Evolutionary conservation across 31 red algal species (phyloP).

Genomic region (Odonthalia washingtoniensis): DNA sequence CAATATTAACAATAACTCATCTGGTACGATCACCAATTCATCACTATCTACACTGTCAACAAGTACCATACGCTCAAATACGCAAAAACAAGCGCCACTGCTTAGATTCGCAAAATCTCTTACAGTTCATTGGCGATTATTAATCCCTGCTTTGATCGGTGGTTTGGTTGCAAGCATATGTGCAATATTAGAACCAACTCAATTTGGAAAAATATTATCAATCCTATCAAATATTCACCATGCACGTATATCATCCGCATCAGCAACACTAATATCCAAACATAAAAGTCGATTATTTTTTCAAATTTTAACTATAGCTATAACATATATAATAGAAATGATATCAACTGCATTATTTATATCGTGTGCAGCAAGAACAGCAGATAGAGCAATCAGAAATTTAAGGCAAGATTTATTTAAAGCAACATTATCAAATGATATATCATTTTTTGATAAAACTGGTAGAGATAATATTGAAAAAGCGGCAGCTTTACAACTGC

Average conservation of each 20-base stretch:
- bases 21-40: background rate
- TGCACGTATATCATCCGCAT: too few species aligned
- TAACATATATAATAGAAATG: constrained; percentile 56
- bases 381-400: constrained; percentile 54
- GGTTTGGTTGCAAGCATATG: constrained; percentile 48
- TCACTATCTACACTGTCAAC: background rate
- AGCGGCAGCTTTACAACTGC: constrained; percentile 48
- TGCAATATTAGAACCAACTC: constrained; percentile 59
- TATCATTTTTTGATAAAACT: constrained; percentile 70
- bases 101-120: constrained; percentile 32
- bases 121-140: constrained; percentile 47
- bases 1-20: background rate
- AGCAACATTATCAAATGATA: constrained; percentile 43
- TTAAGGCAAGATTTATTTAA: constrained; percentile 59
- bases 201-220: constrained; percentile 59
- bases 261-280: background rate
- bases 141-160: constrained; percentile 66
- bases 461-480: constrained; percentile 46
- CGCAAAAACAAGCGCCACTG: background rate
- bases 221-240: too few species aligned
- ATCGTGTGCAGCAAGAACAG: constrained; percentile 41
- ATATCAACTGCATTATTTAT: constrained; percentile 50
- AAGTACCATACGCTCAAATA: background rate
- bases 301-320: constrained; percentile 35
- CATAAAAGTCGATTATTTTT: constrained; percentile 10